Base-by-base conservation (phyloP, 1,284 basidiomycete genomes). In the Marasmius tenuissimus region DNA sequence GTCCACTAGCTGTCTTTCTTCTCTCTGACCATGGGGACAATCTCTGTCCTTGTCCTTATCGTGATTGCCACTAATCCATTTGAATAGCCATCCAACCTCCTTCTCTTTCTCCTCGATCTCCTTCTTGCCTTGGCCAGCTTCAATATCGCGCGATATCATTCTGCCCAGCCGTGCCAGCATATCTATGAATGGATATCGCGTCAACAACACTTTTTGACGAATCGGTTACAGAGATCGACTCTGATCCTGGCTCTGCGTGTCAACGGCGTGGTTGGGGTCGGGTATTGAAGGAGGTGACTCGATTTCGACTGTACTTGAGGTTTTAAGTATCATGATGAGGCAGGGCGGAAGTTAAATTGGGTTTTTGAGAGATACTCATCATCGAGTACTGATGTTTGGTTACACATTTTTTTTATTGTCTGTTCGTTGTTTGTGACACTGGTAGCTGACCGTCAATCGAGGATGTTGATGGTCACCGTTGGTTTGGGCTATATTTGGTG, bases 41-140 rank as follows among this genome's bases (percentile, higher is more conserved):
- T 73, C 69, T 65, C 68, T 67, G 74, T 67, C 69, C 73, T 72
- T 40, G 5, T 48, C 38, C 10, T 22, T 20, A 67, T 60, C 72
- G 48, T 76, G 71, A 63, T 64, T 68, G 7, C 76, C 77, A 47
- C 67, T 73, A 61, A 76, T 75, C 39, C 73, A 69, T 74, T 78
- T 65, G 72, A 71, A 53, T 75, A 78, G 81, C 76, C 69, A 63
- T 57, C 73, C 71, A 45, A 61, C 64, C 51, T 67, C 67, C 56
- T 62, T 69, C 51, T 72, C 74, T 38, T 62, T 71, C 27, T 74
- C 76, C 63, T 61, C 72, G 72, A 60, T 76, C 76, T n/a, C 73
- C 68, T 74, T 77, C 61, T 72, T 63, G 40, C 40, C 61, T 37
- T 69, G 45, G 10, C 33, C 16, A 6, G 45, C 33, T 11, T 40